Evolutionary conservation across 169 alveolate genomes (phyloP), one percentile per base, ranked within the genome.

Genomic region (Eimeria tenella): DNA sequence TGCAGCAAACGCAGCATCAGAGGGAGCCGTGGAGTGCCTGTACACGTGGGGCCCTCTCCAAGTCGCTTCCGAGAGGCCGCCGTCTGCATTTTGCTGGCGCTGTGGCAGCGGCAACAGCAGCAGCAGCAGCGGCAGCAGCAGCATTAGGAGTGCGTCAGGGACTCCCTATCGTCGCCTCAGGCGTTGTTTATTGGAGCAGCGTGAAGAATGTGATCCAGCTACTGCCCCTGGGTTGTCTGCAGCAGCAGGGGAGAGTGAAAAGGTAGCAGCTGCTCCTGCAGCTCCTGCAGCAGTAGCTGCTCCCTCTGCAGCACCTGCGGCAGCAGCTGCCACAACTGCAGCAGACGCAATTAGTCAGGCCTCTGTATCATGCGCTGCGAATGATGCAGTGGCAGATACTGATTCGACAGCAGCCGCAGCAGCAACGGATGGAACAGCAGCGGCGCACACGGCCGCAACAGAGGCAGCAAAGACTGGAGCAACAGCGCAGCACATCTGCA

Each of bases 1-100:
- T 50, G 87, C 87, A 79, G 87, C 87, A 21, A n/a, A 62, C 19
- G 68, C 53, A 8, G 87, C 87, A 50, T 19, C 21, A 21, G 53
- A 52, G 7, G 55, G 52, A 3, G 87, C 68, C 68, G 52, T 79
- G 70, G 87, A 53, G 68, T 79, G 87, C 52, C 87, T 79, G 87
- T 79, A 79, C 87, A 79, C 87, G 23, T 79, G 87, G 87, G 56
- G 11, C 68, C 71, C 87, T 11, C 9, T 79, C 25, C 71, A 79
- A 11, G 68, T 53, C 7, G 71, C 71, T 79, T 23, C 70, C 5
- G 70, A 53, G 4, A 52, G 11, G 53, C 21, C 87, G 0, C 71
- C 87, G 17, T 31, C 87, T 21, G 87, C 10, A 58, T 13, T 58
- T 58, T 75, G 86, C 63, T 42, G 65, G 74, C 50, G 60, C 77